Conservation (phyloP, 192 early-diverging fungal species). For the Backusella westeae region DNA sequence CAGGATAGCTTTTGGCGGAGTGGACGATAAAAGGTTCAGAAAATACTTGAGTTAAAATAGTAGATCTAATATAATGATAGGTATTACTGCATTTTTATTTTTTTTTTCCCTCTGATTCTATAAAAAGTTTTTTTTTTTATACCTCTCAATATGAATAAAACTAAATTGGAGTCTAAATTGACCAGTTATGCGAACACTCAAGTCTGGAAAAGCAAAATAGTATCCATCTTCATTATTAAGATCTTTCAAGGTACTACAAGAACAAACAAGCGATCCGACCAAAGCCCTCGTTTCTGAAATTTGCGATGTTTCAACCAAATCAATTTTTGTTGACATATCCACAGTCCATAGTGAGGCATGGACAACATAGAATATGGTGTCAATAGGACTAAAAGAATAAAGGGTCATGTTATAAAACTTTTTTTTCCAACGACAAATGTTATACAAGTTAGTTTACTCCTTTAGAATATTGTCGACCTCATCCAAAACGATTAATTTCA, state of each 20-base stretch:
- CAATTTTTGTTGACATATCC: constrained; percentile 15
- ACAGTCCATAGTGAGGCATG: background rate
- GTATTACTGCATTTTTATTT: background rate
- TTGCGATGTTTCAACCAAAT: constrained; percentile 59
- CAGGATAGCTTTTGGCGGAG: constrained; percentile 12
- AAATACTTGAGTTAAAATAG: background rate
- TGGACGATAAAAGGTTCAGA: constrained; percentile 16
- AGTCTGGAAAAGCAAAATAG: constrained; percentile 92
- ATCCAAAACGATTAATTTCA: constrained; percentile 34
- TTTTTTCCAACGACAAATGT: too few species aligned
- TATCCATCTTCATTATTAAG: constrained; percentile 74
- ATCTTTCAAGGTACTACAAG: constrained; percentile 79
- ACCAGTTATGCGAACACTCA: constrained; percentile 86
- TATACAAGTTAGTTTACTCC: background rate
- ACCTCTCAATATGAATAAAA: constrained; percentile 10
- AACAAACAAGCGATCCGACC: constrained; percentile 80
- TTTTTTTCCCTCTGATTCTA: too few species aligned
- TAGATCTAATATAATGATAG: background rate
- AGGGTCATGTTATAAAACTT: background rate
- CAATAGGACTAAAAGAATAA: background rate
- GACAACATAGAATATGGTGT: constrained; percentile 1
- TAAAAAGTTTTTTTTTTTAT: background rate
- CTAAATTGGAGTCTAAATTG: constrained; percentile 44
- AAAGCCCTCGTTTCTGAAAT: constrained; percentile 64
- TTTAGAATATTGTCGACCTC: background rate